Percentiles rank a stretch among this genome's conserved stretches.
These are phyloP conservation scores for Debaryomyces udenii DNA, from an alignment of 1,139 yeast genomes.

Conservation along the genomic window DNA sequence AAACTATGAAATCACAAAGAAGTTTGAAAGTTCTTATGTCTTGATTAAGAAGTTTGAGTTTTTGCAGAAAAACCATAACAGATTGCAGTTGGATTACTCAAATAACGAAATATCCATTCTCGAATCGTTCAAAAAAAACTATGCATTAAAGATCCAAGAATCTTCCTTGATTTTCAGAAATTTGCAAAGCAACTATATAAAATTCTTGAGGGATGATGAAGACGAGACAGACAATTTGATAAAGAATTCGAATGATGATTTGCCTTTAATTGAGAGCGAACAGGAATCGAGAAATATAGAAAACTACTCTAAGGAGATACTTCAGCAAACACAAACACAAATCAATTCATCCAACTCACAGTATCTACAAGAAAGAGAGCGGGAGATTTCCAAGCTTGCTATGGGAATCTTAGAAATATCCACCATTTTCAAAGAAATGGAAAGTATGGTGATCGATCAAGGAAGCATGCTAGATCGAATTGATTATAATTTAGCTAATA, in stretches of 20 bases:
- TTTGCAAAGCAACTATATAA: conserved; percentile 85
- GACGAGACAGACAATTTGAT: conserved; percentile 41
- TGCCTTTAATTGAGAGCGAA: conserved; percentile 45
- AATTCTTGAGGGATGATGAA: conserved; percentile 72
- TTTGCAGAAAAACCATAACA: conserved; percentile 42
- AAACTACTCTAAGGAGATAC: conserved; percentile 41
- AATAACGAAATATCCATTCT: conserved; percentile 64
- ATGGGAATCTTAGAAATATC: conserved; percentile 93
- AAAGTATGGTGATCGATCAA: conserved; percentile 88
- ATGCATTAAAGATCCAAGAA: conserved; percentile 84
- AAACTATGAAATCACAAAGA: conserved; percentile 71
- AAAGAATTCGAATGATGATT: conserved; percentile 15
- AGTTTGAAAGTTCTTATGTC: conserved; percentile 76
- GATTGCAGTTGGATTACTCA: conserved; percentile 39
- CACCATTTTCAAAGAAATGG: conserved; percentile 91
- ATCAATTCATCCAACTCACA: conserved; percentile 37
- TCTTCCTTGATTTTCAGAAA: conserved; percentile 77
- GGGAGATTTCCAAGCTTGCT: conserved; percentile 86
- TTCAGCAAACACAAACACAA: conserved; percentile 53
- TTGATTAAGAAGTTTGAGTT: conserved; percentile 69
- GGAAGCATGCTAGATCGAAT: conserved; percentile 92
- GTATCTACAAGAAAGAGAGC: conserved; percentile 72
- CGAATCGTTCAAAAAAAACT: conserved; percentile 77
- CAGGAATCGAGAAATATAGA: conserved; percentile 45
- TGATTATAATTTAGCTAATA: conserved; percentile 83